phyloP scores from a whole-genome alignment of 108 stramenopile species.

The Aurantiochytrium sp. region DNA sequence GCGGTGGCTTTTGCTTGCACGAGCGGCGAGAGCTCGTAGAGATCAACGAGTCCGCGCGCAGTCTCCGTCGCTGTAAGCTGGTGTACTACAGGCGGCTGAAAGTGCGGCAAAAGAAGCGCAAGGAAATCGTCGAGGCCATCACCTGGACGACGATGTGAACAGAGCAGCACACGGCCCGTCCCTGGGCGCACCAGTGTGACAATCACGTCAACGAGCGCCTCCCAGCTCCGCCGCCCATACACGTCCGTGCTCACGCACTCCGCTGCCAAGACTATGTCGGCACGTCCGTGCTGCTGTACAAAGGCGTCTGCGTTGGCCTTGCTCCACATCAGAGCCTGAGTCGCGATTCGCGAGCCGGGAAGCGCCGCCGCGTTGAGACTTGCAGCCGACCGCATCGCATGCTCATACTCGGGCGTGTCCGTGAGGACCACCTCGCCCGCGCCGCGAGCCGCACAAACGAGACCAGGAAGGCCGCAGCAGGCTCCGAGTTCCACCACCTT shows the following conservation, averaged over 20 bases:
- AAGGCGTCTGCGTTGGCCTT: background rate
- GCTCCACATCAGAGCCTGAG: background rate
- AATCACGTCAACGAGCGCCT: background rate
- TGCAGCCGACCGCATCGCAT: background rate
- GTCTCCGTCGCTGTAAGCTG: background rate
- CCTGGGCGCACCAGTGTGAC: background rate
- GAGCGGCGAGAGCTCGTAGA: background rate
- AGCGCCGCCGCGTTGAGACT: background rate
- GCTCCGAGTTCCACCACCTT: background rate
- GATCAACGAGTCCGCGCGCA: background rate
- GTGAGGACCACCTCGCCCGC: background rate
- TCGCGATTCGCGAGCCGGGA: background rate
- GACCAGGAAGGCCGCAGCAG: background rate
- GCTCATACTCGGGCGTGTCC: background rate
- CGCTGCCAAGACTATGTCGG: background rate
- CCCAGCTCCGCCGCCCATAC: background rate
- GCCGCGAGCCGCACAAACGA: background rate
- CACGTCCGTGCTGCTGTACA: background rate
- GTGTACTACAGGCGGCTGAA: background rate
- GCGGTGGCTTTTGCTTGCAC: too few relatives aligned
- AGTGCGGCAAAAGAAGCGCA: background rate
- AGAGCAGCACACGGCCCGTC: background rate
- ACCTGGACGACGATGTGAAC: background rate
- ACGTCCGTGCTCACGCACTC: conserved; percentile 1
- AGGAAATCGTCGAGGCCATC: conserved; percentile 14